These are phyloP conservation scores for Piloderma croceum DNA, from an alignment of 768 basidiomycete genomes.

Conservation along the genomic window DNA sequence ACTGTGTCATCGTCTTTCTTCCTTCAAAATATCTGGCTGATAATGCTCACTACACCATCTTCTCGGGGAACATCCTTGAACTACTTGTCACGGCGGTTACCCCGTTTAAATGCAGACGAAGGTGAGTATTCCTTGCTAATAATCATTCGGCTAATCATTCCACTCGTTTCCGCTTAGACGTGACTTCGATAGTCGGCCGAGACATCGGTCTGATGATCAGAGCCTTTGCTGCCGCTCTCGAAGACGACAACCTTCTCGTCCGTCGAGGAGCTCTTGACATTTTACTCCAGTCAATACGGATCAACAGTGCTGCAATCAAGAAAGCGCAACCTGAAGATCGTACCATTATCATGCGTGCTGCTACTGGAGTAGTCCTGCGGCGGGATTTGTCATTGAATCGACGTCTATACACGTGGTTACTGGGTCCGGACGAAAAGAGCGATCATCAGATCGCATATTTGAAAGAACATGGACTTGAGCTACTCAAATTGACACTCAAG, in stretches of 20 bases:
- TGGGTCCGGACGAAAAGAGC: conserved; percentile 75
- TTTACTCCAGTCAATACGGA: conserved; percentile 65
- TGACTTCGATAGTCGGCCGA: conserved; percentile 67
- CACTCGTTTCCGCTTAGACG: conserved; percentile 35
- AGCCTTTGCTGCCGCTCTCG: conserved; percentile 85
- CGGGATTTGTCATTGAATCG: conserved; percentile 91
- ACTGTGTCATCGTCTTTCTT: conserved; percentile 87
- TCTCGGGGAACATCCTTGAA: conserved; percentile 84
- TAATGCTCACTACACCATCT: conserved; percentile 84
- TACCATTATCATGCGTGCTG: conserved; percentile 79
- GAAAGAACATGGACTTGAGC: conserved; percentile 60
- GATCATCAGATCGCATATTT: conserved; percentile 73
- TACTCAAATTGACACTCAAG: conserved; percentile 66
- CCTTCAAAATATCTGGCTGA: conserved; percentile 91
- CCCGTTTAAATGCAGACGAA: conserved; percentile 63
- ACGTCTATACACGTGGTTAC: conserved; percentile 87
- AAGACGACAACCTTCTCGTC: conserved; percentile 90
- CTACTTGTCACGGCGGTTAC: conserved; percentile 78
- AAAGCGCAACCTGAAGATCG: conserved; percentile 70
- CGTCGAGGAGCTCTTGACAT: conserved; percentile 83
- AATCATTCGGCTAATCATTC: conserved; percentile 3
- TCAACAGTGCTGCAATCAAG: conserved; percentile 68
- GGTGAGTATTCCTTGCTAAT: conserved; percentile 34
- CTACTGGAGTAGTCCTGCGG: conserved; percentile 83
- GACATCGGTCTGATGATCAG: conserved; percentile 94